Evolutionary conservation across 169 alveolate genomes (phyloP).

Genomic region (Babesia bovis): DNA sequence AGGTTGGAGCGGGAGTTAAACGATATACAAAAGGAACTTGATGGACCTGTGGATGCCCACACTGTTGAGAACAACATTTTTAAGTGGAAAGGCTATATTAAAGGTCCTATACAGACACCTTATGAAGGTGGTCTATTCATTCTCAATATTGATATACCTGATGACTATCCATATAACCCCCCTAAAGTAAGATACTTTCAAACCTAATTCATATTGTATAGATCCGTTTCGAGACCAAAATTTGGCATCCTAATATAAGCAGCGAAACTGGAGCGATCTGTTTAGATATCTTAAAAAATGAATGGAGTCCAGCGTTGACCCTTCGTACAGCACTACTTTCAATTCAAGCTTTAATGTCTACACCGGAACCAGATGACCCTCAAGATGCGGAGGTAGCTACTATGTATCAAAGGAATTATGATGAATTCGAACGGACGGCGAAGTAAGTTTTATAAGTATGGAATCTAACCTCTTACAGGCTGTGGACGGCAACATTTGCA

Average conservation of each 20-base stretch:
- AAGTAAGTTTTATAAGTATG: constrained; percentile 46
- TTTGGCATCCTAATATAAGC: constrained; percentile 96
- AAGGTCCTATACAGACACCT: constrained; percentile 92
- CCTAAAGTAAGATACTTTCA: constrained; percentile 65
- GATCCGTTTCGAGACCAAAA: constrained; percentile 92
- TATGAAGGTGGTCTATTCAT: constrained; percentile 91
- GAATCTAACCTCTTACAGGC: constrained; percentile 31
- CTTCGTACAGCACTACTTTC: constrained; percentile 91
- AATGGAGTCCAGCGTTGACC: constrained; percentile 98
- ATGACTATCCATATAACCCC: constrained; percentile 91
- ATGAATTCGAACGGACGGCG: constrained; percentile 78
- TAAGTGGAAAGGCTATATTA: constrained; percentile 87
- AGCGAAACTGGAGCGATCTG: constrained; percentile 95
- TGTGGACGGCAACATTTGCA: constrained; percentile 80
- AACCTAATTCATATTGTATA: constrained; percentile 6
- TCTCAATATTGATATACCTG: constrained; percentile 89
- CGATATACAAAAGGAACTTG: constrained; percentile 72
- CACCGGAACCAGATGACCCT: constrained; percentile 88
- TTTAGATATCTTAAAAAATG: constrained; percentile 91
- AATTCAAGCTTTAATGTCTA: constrained; percentile 85
- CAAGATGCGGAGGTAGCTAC: constrained; percentile 90
- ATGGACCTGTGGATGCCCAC: constrained; percentile 76
- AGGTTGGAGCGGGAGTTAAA: constrained; percentile 66
- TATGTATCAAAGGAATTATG: constrained; percentile 78
- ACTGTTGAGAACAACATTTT: constrained; percentile 81